Conservation (phyloP, 139 green algal genomes). For the Dunaliella sp. region DNA sequence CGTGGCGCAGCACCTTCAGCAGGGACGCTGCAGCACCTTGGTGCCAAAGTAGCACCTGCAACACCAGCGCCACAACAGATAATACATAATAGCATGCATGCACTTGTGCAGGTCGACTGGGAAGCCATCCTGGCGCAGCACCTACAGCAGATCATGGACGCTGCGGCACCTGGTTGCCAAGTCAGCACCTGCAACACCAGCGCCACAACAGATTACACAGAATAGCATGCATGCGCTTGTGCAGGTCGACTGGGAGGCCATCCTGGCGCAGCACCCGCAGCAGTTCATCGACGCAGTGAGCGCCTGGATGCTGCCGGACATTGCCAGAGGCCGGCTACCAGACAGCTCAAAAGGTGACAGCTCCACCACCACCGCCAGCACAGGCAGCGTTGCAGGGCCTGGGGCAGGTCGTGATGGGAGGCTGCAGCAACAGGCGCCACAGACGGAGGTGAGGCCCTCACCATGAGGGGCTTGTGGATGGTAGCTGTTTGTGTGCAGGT, state of each 20-base stretch:
- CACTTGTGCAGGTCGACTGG: slow-evolving; percentile 76
- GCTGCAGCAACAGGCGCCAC: too few relatives aligned
- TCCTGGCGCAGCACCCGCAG: slow-evolving; percentile 67
- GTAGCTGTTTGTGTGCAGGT: too few relatives aligned
- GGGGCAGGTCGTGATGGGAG: too few relatives aligned
- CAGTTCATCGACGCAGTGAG: slow-evolving; percentile 54
- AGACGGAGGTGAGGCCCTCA: too few relatives aligned
- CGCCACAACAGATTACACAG: not conserved
- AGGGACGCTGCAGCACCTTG: not conserved
- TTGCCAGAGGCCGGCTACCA: not conserved
- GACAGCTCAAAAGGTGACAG: not conserved
- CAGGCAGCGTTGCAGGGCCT: too few relatives aligned
- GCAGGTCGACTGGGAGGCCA: slow-evolving; percentile 91
- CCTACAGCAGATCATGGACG: slow-evolving; percentile 67
- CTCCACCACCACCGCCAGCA: not conserved
- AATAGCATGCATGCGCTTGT: not conserved
- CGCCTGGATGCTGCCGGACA: slow-evolving; percentile 28
- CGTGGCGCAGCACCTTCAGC: slow-evolving; percentile 59
- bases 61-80: not conserved
- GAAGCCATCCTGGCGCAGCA: slow-evolving; percentile 81
- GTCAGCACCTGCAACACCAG: not conserved
- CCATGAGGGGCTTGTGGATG: too few relatives aligned
- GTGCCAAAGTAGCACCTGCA: not conserved
- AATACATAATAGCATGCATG: too few relatives aligned
- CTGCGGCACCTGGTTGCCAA: not conserved